phyloP scores from a whole-genome alignment of 1,284 basidiomycete genomes.

The Inonotus obliquus region DNA sequence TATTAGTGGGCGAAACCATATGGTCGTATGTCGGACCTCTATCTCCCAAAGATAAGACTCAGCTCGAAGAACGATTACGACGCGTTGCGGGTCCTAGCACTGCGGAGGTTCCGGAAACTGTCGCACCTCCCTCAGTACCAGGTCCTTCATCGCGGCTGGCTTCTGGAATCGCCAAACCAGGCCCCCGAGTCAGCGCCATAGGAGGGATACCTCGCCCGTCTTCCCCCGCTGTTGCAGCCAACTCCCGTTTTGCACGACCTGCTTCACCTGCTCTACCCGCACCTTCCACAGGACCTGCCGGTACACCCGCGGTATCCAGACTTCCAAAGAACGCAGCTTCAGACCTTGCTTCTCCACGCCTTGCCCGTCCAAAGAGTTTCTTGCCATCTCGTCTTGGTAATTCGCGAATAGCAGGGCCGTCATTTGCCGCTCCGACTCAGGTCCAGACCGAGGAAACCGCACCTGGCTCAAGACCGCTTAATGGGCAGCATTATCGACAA shows the following conservation, averaged over 20 bases:
- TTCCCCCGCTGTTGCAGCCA: slow-evolving; percentile 52
- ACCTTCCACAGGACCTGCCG: slow-evolving; percentile 36
- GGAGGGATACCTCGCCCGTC: slow-evolving; percentile 43
- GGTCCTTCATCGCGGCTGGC: slow-evolving; percentile 46
- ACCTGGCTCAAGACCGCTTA: slow-evolving; percentile 17
- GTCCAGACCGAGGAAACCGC: slow-evolving; percentile 7
- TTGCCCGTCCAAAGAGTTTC: slow-evolving; percentile 54
- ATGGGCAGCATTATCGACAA: slow-evolving; percentile 24
- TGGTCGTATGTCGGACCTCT: slow-evolving; percentile 77
- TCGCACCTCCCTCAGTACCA: slow-evolving; percentile 29
- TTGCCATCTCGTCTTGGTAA: slow-evolving; percentile 67
- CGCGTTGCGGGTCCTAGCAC: slow-evolving; percentile 66
- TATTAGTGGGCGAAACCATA: slow-evolving; percentile 80
- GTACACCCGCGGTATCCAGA: slow-evolving; percentile 40
- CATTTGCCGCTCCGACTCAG: slow-evolving; percentile 18
- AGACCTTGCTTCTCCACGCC: slow-evolving; percentile 40
- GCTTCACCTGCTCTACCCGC: slow-evolving; percentile 52
- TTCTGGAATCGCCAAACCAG: slow-evolving; percentile 41
- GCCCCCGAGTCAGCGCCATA: slow-evolving; percentile 40
- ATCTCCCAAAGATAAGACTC: slow-evolving; percentile 83
- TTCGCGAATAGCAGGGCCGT: slow-evolving; percentile 42
- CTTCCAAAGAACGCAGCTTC: slow-evolving; percentile 24
- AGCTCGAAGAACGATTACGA: slow-evolving; percentile 86
- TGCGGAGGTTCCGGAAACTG: slow-evolving; percentile 32
- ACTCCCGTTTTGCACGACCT: slow-evolving; percentile 55